Evolutionary conservation across 106 monocot species (phyloP), one percentile per base, ranked within the genome.

Genomic region (Acorus gramineus): DNA sequence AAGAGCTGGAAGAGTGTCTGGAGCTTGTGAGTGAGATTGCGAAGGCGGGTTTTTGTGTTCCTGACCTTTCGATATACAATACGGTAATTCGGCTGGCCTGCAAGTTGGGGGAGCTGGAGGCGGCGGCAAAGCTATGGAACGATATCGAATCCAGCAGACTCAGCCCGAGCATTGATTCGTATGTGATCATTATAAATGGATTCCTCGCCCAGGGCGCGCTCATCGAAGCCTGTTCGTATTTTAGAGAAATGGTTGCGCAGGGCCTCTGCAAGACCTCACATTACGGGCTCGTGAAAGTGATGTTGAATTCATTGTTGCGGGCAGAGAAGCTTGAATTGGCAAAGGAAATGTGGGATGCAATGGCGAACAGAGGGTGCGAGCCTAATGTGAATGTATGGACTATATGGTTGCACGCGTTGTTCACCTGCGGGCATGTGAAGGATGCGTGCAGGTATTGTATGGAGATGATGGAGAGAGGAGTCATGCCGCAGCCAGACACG

Each of bases 371-470:
- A 52, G 88, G 83, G 4, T 85, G 92, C 8, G 83, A 83, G 76
- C 79, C 86, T 43, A 99, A 92, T 63, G 81, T 89, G 6, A 69
- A 47, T 57, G 83, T 85, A 12, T 99, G 92, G 92, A 99, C 98
- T 2, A 92, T 99, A 53, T 99, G 85, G 98, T 85, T 92, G 11
- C 98, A 99, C 67, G 98, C 88, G 7, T 60, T 99, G 70, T 89
- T 89, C 64, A 64, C 81, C 10, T 70, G 78, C 8, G 76, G 78
- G 64, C 77, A 89, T 68, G 79, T 99, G 10, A 92, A 89, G 76
- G 92, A 83, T 64, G 92, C 92, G 0, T 99, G 92, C 66, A 14
- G 46, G 60, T 81, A 99, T 57, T 92, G 92, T 72, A 49, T 92
- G 54, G 92, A 99, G 9, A 99, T 99, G 92, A 71, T 99, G 66